These are phyloP conservation scores for Trichopus zeylanicus DNA, from an alignment of 116 monocot genomes.

Conservation along the genomic window DNA sequence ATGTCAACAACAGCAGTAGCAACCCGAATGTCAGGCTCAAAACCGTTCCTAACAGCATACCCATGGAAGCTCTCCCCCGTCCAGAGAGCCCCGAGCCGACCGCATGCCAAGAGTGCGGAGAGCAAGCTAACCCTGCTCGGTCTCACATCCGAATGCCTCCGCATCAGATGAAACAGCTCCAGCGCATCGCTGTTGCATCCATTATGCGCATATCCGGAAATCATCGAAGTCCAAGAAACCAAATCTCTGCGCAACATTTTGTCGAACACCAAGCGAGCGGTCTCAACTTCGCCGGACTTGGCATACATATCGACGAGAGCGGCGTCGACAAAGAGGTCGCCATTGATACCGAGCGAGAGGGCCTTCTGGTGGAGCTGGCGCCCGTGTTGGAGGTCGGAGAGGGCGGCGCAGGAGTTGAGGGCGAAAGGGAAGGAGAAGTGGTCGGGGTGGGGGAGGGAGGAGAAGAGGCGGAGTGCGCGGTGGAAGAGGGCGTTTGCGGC, in stretches of 20 bases:
- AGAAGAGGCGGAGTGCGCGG: conserved; percentile 17
- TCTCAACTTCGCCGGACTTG: conserved; percentile 33
- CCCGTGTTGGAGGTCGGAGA: conserved; percentile 24
- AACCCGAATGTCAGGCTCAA: conserved; percentile 27
- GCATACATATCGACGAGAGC: conserved; percentile 53
- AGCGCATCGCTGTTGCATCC: conserved; percentile 25
- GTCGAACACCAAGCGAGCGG: conserved; percentile 51
- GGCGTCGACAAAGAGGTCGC: conserved; percentile 30
- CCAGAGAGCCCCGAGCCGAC: conserved; percentile 31
- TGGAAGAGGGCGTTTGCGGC: conserved; percentile 9
- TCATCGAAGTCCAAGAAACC: conserved; percentile 60
- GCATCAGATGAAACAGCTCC: conserved; percentile 36
- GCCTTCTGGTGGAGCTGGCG: conserved; percentile 28
- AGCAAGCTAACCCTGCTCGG: conserved; percentile 35
- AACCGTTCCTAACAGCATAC: conserved; percentile 17
- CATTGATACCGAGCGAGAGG: conserved; percentile 12
- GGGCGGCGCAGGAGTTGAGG: conserved; percentile 40
- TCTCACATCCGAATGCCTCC: conserved; percentile 10
- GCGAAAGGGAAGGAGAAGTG: conserved; percentile 50
- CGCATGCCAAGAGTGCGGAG: conserved; percentile 32
- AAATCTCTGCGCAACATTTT: conserved; percentile 27
- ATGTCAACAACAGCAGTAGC: conserved; percentile 49
- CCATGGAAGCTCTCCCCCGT: conserved; percentile 36
- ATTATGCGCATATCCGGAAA: conserved; percentile 52
- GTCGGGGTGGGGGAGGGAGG: conserved; percentile 21